phyloP scores from a whole-genome alignment of 176 grass and related monocot genomes.

The Oryza brachyantha region DNA sequence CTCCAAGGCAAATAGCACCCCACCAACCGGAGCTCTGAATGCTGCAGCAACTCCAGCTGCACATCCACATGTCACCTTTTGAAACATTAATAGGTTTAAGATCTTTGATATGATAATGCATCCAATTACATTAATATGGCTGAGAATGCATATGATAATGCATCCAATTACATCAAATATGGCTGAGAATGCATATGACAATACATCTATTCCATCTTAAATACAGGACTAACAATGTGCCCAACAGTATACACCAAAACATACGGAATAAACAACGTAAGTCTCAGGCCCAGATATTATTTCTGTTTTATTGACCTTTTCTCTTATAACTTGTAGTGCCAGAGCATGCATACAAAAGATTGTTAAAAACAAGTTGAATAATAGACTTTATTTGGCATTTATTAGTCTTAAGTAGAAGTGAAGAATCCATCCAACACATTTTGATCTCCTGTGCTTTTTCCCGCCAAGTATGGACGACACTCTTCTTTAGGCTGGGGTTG shows the following conservation, averaged over 20 bases:
- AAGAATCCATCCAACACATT: too few species aligned
- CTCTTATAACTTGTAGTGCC: background rate
- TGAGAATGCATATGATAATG: slow-evolving; percentile 10
- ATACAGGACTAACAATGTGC: background rate
- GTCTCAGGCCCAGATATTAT: background rate
- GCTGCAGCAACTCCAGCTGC: slow-evolving; percentile 99
- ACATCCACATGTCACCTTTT: slow-evolving; percentile 99
- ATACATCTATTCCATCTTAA: slow-evolving; percentile 3
- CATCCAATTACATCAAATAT: background rate
- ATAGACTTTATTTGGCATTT: background rate
- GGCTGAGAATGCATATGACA: background rate
- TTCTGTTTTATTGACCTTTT: background rate
- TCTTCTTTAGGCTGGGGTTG: too few species aligned
- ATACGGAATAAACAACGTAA: background rate
- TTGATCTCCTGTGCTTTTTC: too few species aligned
- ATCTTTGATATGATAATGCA: slow-evolving; percentile 34
- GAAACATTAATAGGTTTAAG: slow-evolving; percentile 63
- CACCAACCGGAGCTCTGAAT: slow-evolving; percentile 98
- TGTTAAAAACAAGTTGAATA: background rate
- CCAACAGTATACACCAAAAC: background rate
- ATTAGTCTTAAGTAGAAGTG: background rate
- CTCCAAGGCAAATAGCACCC: slow-evolving; percentile 91
- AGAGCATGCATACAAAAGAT: background rate
- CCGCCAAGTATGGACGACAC: too few species aligned
- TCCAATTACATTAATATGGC: background rate